Evolutionary conservation across 2,329 filamentous ascomycete genomes (phyloP).

Genomic region (Hymenoscyphus fructigenus): DNA sequence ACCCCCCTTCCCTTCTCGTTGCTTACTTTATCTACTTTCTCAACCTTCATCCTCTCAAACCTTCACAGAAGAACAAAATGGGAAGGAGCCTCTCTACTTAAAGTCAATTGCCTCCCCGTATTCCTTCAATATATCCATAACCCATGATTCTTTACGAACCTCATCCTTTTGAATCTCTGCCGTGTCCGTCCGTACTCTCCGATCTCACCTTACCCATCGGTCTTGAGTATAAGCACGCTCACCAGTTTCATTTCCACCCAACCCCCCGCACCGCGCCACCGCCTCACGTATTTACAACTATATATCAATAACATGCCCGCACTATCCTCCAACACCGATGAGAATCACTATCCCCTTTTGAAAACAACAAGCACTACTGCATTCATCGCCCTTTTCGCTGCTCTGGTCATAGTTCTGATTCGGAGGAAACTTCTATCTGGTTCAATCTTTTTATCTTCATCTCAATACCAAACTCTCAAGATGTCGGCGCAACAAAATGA

Average conservation of each 20-base stretch:
- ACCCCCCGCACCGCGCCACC: constrained; percentile 12
- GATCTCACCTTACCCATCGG: constrained; percentile 12
- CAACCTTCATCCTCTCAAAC: not conserved
- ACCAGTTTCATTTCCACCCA: constrained; percentile 9
- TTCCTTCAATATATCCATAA: constrained; percentile 5
- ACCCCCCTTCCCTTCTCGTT: not conserved
- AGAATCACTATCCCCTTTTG: not conserved
- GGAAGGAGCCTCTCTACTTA: constrained; percentile 4
- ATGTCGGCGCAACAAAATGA: constrained; percentile 3
- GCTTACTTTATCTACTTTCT: constrained; percentile 3
- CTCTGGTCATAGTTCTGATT: not conserved
- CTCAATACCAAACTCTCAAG: constrained; percentile 5
- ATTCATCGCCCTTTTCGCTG: not conserved
- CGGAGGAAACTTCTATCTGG: constrained; percentile 2
- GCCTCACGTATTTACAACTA: not conserved
- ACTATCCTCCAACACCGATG: constrained; percentile 3
- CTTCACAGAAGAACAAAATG: not conserved
- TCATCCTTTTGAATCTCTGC: not conserved
- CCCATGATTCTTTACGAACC: constrained; percentile 2
- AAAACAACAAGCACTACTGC: not conserved
- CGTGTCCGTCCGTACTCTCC: not conserved
- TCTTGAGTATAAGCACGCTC: constrained; percentile 5
- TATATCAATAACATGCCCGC: constrained; percentile 7
- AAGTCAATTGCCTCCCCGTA: not conserved
- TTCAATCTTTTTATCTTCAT: constrained; percentile 3